phyloP scores from a whole-genome alignment of 164 flowering plant genomes.

The Warburgia ugandensis region DNA sequence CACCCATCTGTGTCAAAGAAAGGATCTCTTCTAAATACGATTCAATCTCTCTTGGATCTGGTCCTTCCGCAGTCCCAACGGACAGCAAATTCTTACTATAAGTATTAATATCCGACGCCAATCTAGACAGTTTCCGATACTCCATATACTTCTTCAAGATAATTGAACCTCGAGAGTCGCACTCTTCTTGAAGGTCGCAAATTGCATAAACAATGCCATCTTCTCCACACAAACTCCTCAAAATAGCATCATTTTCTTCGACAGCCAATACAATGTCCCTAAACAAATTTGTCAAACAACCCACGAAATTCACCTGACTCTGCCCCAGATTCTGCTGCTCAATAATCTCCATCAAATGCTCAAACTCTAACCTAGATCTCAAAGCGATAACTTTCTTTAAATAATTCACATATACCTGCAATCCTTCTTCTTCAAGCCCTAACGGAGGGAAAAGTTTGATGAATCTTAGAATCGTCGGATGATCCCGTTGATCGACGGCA shows the following conservation, averaged over 20 bases:
- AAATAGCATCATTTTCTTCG: constrained; percentile 69
- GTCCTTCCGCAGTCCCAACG: constrained; percentile 70
- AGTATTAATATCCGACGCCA: constrained; percentile 74
- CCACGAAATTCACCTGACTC: constrained; percentile 50
- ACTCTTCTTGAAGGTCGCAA: constrained; percentile 88
- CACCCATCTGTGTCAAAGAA: constrained; percentile 68
- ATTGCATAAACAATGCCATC: constrained; percentile 84
- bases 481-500: constrained; percentile 80
- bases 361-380: constrained; percentile 74
- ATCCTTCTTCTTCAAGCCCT: constrained; percentile 71
- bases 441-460: constrained; percentile 48
- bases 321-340: constrained; percentile 38
- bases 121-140: constrained; percentile 48
- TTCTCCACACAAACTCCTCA: constrained; percentile 72
- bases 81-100: constrained; percentile 58
- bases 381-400: constrained; percentile 68
- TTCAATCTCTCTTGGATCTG: constrained; percentile 88
- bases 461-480: constrained; percentile 51
- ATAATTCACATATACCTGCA: constrained; percentile 75
- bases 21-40: constrained; percentile 77
- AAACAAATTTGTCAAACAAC: constrained; percentile 75
- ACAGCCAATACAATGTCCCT: constrained; percentile 85
- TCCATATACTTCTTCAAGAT: constrained; percentile 84
- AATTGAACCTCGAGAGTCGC: constrained; percentile 64
- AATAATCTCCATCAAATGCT: constrained; percentile 56